These are phyloP conservation scores for Nothophaeocryptopus gaeumannii DNA, from an alignment of 2,329 filamentous ascomycete genomes.

Conservation along the genomic window DNA sequence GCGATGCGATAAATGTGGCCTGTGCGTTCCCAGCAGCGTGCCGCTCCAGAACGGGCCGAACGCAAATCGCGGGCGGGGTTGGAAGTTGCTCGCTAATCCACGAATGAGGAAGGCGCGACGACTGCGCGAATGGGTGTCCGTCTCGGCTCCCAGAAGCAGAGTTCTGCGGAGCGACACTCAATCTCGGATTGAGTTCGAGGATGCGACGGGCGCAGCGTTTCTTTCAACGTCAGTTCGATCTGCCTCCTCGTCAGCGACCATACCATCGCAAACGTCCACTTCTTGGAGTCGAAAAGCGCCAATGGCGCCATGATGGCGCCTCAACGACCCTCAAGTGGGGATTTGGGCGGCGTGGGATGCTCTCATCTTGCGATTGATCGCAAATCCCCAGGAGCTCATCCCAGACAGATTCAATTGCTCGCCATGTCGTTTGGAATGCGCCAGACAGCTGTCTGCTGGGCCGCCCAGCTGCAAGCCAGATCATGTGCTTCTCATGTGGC, in stretches of 20 bases:
- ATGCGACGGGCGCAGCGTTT: constrained; percentile 18
- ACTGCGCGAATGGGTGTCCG: neutral
- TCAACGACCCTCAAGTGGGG: no score
- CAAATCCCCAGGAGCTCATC: no score
- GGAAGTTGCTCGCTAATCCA: constrained; percentile 21
- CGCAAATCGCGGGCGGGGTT: constrained; percentile 20
- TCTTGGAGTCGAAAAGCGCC: no score
- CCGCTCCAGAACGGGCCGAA: constrained; percentile 18
- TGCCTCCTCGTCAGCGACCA: constrained; percentile 13
- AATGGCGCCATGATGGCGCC: no score
- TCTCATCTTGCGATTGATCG: no score
- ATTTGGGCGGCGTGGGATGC: no score
- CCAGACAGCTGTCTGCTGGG: no score
- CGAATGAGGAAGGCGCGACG: constrained; percentile 18
- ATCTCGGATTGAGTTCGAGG: constrained; percentile 24
- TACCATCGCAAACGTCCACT: no score
- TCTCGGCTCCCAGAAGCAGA: constrained; percentile 15
- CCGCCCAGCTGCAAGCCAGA: neutral
- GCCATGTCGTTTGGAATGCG: no score
- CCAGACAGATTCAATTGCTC: no score
- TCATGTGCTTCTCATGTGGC: neutral
- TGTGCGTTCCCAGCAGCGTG: neutral
- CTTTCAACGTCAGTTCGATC: constrained; percentile 22
- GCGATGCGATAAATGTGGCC: no score
- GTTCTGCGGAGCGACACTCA: constrained; percentile 22